These are phyloP conservation scores for Clavispora phyllophila DNA, from an alignment of 805 yeast genomes.

Conservation along the genomic window DNA sequence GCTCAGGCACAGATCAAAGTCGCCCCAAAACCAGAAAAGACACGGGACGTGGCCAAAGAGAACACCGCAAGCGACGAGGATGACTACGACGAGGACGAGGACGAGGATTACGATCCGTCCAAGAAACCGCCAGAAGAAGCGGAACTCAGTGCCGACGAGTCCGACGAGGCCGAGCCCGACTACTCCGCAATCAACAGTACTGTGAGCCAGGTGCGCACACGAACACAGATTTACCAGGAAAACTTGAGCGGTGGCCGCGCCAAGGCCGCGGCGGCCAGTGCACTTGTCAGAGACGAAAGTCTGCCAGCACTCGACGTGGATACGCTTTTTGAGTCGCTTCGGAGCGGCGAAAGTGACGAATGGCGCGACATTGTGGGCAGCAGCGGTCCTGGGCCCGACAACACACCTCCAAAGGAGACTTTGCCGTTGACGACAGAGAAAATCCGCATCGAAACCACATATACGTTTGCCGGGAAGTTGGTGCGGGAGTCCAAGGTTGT, in stretches of 20 bases:
- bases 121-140: conserved; percentile 16
- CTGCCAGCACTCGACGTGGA: conserved; percentile 26
- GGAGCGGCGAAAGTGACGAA: conserved; percentile 6
- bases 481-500: conserved; percentile 77
- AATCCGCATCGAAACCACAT: conserved; percentile 68
- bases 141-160: conserved; percentile 18
- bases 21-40: background rate
- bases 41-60: too few relatives aligned
- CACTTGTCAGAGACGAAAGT: conserved; percentile 14
- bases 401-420: conserved; percentile 1
- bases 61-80: too few relatives aligned
- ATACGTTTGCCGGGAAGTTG: conserved; percentile 85
- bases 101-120: conserved; percentile 52
- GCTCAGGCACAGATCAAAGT: background rate
- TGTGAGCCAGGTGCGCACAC: conserved; percentile 60
- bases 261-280: conserved; percentile 6
- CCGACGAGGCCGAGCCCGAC: conserved; percentile 15
- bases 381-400: conserved; percentile 13
- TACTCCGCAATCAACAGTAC: conserved; percentile 52
- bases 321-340: conserved; percentile 22
- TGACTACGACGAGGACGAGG: conserved; percentile 51
- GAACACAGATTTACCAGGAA: conserved; percentile 55
- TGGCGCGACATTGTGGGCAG: conserved; percentile 11
- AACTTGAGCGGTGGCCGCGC: background rate
- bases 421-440: background rate